These are phyloP conservation scores for Botrytis fragariae DNA, from an alignment of 2,329 filamentous ascomycete genomes.

Conservation along the genomic window DNA sequence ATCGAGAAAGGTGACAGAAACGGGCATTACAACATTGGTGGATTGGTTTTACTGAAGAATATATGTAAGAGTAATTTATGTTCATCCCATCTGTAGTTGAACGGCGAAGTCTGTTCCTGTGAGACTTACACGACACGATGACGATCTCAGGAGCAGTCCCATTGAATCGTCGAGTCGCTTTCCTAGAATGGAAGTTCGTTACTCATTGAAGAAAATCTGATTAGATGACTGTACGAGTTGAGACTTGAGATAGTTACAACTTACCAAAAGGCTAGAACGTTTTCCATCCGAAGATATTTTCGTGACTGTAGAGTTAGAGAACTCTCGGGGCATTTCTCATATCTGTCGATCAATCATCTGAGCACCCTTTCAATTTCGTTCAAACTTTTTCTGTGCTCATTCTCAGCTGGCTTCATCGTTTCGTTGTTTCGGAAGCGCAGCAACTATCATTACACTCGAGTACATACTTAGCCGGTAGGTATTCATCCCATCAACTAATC, in stretches of 20 bases:
- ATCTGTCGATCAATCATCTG: background rate
- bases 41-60: background rate
- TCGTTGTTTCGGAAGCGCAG: background rate
- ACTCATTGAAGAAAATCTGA: background rate
- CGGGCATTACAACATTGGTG: background rate
- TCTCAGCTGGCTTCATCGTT: background rate
- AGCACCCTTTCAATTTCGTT: background rate
- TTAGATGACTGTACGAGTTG: constrained; percentile 8
- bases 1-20: background rate
- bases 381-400: background rate
- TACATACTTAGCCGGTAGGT: background rate
- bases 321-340: background rate
- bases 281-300: constrained; percentile 8
- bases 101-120: background rate
- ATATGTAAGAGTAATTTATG: background rate
- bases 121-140: background rate
- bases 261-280: background rate
- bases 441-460: background rate
- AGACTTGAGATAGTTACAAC: background rate
- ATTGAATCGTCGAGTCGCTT: background rate
- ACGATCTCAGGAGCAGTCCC: background rate
- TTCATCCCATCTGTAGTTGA: constrained; percentile 9
- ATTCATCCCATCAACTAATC: background rate
- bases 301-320: background rate
- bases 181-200: too few relatives aligned